Percentiles rank a stretch among this genome's conserved stretches.
These are phyloP conservation scores for Paraleonurus japonicus DNA, from an alignment of 257 asterid genomes.

Conservation along the genomic window DNA sequence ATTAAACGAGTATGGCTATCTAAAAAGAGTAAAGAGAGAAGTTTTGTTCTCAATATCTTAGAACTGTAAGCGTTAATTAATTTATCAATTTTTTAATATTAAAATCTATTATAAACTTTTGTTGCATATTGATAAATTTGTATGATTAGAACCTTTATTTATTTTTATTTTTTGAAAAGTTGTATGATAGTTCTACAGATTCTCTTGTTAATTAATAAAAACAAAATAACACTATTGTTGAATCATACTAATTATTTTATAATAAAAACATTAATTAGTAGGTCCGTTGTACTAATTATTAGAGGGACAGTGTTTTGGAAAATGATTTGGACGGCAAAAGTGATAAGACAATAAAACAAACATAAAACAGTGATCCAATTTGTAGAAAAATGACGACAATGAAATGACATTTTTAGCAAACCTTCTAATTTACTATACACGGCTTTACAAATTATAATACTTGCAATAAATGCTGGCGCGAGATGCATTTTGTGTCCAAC, in stretches of 20 bases:
- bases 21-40: no score
- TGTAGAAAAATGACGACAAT: neutral
- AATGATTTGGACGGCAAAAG: slow-evolving; percentile 20
- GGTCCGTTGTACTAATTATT: slow-evolving; percentile 13
- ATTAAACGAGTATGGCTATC: no score
- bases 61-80: no score
- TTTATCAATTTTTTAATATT: no score
- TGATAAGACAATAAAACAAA: neutral
- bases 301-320: slow-evolving; percentile 4
- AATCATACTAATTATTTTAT: neutral
- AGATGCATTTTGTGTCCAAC: no score
- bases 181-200: no score
- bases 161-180: no score
- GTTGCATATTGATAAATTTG: no score
- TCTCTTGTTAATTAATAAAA: no score
- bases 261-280: neutral
- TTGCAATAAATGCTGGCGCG: neutral
- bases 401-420: neutral
- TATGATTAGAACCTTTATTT: no score
- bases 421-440: neutral
- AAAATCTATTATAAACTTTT: no score
- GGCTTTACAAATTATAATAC: neutral
- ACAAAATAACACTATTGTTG: no score
- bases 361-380: neutral
- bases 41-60: neutral